Base-by-base conservation (phyloP, 805 yeast genomes). In the Saccharomycopsis sp. region DNA sequence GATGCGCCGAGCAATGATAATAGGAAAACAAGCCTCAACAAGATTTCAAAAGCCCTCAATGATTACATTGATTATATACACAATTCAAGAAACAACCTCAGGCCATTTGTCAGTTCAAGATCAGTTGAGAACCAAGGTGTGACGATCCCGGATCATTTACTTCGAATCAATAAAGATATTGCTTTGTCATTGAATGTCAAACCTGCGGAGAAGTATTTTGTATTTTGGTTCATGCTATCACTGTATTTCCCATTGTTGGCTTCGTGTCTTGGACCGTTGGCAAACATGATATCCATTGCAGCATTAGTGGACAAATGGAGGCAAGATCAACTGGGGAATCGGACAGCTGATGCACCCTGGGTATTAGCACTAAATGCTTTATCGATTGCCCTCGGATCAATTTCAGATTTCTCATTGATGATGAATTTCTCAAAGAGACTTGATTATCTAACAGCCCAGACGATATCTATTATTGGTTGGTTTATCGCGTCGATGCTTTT, bases 221-320 rank as follows among this genome's bases (percentile, higher is more conserved):
- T 48, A 16, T 31, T 61, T 28, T 85, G 94, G 93, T 82, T 81
- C 52, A 54, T 72, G 11, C 60, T 81, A 0, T 78, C 89, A 2
- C 72, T 82, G 2, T 79, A 79, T 53, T 71, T 85, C 51, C 96
- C 96, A 0, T 70, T 86, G 21, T 58, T 81, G 5, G 79, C 89
- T 1, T 87, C 90, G 4, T 83, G 90, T 53, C 55, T 80, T 29
- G 94, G 93, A 0, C 95, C 95, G 0, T 54, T 86, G 22, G 79
- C 90, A 4, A 85, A 85, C 53, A 72, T 84, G 70, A 70, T 79
- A 34, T 81, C 90, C 0, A 66, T 84, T 4, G 78, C 83, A 1
- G 85, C 89, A 4, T 68, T 85, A 13, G 77, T 79, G 0, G 80
- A 82, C 45, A 68, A 71, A 39, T 86, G 96, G 96, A 59, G 81